Conservation (phyloP, 257 asterid species). For the Ajuga chamaepitys region DNA sequence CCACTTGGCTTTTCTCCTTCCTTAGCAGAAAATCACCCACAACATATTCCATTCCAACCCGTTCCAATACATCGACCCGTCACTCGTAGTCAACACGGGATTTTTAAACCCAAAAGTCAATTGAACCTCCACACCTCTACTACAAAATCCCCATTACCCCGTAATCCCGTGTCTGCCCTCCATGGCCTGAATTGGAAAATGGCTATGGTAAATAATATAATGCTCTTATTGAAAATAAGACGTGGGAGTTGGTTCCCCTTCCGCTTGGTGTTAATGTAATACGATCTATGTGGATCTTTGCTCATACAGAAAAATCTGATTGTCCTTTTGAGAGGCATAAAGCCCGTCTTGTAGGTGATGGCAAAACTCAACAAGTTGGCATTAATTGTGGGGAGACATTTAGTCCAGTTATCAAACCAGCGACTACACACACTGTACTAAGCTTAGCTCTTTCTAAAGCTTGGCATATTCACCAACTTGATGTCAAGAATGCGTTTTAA, state of each 20-base stretch:
- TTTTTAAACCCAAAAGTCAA: not conserved
- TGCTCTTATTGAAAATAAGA: not conserved
- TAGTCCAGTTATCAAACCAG: not conserved
- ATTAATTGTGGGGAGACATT: no score
- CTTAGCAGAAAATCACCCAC: no score
- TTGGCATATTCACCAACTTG: not conserved
- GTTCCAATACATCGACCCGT: no score
- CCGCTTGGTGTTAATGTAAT: not conserved
- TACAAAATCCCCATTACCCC: not conserved
- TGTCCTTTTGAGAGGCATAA: not conserved
- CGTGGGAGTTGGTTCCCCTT: not conserved
- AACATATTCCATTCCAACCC: no score
- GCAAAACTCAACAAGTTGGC: no score
- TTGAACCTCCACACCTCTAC: not conserved
- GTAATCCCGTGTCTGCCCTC: not conserved
- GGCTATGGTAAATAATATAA: not conserved
- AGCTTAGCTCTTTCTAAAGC: not conserved
- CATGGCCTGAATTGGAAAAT: not conserved
- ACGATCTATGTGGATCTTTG: not conserved
- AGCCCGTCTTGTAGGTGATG: not conserved
- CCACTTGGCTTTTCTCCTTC: no score
- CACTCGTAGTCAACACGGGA: no score
- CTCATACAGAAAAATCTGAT: not conserved
- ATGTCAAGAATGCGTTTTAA: not conserved
- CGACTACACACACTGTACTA: not conserved